Evolutionary conservation across 2,329 filamentous ascomycete genomes (phyloP).

Genomic region (Claviceps pazoutovae): DNA sequence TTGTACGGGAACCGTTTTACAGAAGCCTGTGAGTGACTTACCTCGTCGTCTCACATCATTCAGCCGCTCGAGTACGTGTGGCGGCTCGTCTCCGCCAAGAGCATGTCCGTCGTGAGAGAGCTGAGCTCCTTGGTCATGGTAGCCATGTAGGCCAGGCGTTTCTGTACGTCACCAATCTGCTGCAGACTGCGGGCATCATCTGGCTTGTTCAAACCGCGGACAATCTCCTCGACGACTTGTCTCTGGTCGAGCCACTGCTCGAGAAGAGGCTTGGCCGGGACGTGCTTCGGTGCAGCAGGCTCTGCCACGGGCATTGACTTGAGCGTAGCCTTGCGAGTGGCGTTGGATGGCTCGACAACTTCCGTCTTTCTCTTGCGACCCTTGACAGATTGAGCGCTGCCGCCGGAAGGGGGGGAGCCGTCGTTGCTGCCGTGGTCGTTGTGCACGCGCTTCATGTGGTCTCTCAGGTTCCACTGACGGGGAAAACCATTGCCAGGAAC

Average conservation of each 20-base stretch:
- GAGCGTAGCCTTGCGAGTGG: slow-evolving; percentile 36
- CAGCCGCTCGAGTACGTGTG: slow-evolving; percentile 3
- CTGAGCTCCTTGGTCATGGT: slow-evolving; percentile 25
- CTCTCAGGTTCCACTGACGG: slow-evolving; percentile 85
- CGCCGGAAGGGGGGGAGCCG: slow-evolving; percentile 26
- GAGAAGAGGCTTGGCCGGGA: slow-evolving; percentile 26
- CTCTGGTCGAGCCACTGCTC: slow-evolving; percentile 49
- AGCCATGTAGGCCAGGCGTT: slow-evolving; percentile 36
- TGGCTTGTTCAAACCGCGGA: slow-evolving; percentile 34
- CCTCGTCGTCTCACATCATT: background rate
- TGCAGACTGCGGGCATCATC: slow-evolving; percentile 39
- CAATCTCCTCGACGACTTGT: slow-evolving; percentile 46
- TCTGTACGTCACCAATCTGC: slow-evolving; percentile 37
- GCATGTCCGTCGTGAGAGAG: background rate
- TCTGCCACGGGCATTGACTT: slow-evolving; percentile 24
- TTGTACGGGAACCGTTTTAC: background rate
- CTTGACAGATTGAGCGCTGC: slow-evolving; percentile 25
- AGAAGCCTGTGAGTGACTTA: background rate
- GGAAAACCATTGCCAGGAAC: slow-evolving; percentile 78
- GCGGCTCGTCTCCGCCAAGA: background rate
- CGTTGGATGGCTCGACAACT: slow-evolving; percentile 22
- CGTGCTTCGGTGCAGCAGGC: slow-evolving; percentile 13
- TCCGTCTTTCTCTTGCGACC: slow-evolving; percentile 47
- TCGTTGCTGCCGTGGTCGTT: slow-evolving; percentile 38
- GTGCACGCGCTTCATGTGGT: slow-evolving; percentile 96